A percentile compares a stretch with the other conserved stretches of the same genome.
These are phyloP conservation scores for Stephania yunnanensis DNA, from an alignment of 164 flowering plant species.

Conservation along the genomic window DNA sequence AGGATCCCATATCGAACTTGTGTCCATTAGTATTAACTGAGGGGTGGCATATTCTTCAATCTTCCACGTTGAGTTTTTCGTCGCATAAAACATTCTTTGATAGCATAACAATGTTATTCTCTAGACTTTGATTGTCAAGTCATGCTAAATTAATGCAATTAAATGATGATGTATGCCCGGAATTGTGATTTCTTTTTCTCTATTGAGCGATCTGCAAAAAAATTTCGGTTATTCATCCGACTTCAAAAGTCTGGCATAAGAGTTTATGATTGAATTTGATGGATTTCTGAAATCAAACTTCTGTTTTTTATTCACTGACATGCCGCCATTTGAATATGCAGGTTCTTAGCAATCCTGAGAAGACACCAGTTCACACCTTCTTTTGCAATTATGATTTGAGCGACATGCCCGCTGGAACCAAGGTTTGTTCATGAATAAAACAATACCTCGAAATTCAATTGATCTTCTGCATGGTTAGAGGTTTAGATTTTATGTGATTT, in stretches of 20 bases:
- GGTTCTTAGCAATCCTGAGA: slow-evolving; percentile 97
- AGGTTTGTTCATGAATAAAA: slow-evolving; percentile 35
- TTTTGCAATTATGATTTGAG: slow-evolving; percentile 87
- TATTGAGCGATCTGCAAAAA: background rate
- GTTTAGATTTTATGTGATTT: background rate
- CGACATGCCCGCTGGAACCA: slow-evolving; percentile 97
- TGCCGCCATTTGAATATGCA: slow-evolving; percentile 18
- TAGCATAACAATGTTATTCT: too few relatives aligned
- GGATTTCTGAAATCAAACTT: background rate
- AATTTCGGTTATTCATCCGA: background rate
- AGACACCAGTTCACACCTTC: slow-evolving; percentile 89
- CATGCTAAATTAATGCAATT: background rate
- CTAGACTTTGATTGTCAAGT: too few relatives aligned
- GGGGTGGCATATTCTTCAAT: too few relatives aligned
- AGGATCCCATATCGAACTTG: too few relatives aligned
- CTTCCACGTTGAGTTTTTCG: too few relatives aligned
- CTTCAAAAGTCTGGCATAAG: background rate
- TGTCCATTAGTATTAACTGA: too few relatives aligned
- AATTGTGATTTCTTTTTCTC: background rate
- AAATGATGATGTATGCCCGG: background rate
- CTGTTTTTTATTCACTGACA: slow-evolving; percentile 2
- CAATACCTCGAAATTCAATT: background rate
- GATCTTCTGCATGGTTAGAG: background rate
- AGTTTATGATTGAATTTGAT: background rate
- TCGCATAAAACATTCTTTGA: too few relatives aligned